Evolutionary conservation across 169 alveolate genomes (phyloP).

Genomic region (Cryptosporidium canis): DNA sequence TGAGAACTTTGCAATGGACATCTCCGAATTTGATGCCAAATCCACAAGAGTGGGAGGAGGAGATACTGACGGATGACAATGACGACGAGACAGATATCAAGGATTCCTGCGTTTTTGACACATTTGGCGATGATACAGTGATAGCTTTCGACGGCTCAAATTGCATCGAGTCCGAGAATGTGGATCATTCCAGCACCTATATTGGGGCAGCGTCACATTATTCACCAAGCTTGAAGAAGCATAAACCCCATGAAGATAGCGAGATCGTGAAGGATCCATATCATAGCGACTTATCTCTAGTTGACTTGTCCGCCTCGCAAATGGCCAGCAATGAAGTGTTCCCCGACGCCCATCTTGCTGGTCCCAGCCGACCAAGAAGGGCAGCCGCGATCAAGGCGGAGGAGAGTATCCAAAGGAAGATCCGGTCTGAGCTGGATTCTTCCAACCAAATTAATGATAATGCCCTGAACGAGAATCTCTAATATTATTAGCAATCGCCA

Average conservation of each 20-base stretch:
- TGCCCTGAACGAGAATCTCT: background rate
- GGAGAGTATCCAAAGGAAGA: constrained; percentile 57
- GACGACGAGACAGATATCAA: background rate
- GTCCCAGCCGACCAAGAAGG: constrained; percentile 26
- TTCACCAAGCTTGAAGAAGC: constrained; percentile 6
- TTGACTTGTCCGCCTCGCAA: background rate
- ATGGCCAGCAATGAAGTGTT: background rate
- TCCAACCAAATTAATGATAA: background rate
- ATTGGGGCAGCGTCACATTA: background rate
- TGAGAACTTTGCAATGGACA: constrained; percentile 79
- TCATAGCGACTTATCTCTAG: background rate
- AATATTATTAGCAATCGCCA: background rate
- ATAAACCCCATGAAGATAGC: constrained; percentile 11
- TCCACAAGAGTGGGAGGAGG: constrained; percentile 73
- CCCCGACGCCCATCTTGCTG: background rate
- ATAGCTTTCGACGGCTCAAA: background rate
- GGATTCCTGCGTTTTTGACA: background rate
- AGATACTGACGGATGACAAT: background rate
- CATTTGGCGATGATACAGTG: background rate
- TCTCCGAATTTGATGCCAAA: constrained; percentile 71
- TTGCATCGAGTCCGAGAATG: background rate
- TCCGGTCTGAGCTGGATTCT: constrained; percentile 49
- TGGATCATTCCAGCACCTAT: background rate
- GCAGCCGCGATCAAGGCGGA: constrained; percentile 72
- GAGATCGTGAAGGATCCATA: background rate